These are phyloP conservation scores for Cyclotella sp. DNA, from an alignment of 108 stramenopile species.

Conservation along the genomic window DNA sequence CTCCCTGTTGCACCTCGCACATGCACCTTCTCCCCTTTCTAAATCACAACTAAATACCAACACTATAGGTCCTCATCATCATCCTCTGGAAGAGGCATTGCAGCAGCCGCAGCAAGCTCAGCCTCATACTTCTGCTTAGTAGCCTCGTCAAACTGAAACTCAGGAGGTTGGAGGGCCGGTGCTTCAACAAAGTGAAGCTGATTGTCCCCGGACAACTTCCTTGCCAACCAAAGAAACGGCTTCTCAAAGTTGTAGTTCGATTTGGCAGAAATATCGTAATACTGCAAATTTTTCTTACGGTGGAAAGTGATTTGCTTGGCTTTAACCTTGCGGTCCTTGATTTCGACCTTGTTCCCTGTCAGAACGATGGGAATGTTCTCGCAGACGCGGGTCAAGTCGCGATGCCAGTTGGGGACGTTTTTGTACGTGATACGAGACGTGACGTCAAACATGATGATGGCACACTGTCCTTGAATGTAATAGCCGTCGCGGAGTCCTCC, in stretches of 20 bases:
- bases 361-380: conserved; percentile 99
- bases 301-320: conserved; percentile 99
- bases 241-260: conserved; percentile 99
- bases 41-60: background rate
- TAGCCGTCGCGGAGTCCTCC: conserved; percentile 98
- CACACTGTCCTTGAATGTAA: conserved; percentile 99
- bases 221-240: conserved; percentile 99
- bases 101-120: conserved; percentile 89
- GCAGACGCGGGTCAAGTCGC: conserved; percentile 98
- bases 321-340: conserved; percentile 99
- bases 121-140: conserved; percentile 90
- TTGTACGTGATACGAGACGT: conserved; percentile 99
- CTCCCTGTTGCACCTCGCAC: background rate
- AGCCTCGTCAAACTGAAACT: conserved; percentile 91
- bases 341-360: conserved; percentile 99
- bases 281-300: conserved; percentile 99
- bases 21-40: background rate
- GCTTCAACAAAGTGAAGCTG: conserved; percentile 97
- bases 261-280: conserved; percentile 99
- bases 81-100: conserved; percentile 95
- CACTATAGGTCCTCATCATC: conserved; percentile 95
- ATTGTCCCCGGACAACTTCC: conserved; percentile 97
- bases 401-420: conserved; percentile 99
- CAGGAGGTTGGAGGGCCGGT: conserved; percentile 97
- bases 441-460: conserved; percentile 99